Base-by-base conservation (phyloP, 345 rosid genomes). In the Cardamine occulta region DNA sequence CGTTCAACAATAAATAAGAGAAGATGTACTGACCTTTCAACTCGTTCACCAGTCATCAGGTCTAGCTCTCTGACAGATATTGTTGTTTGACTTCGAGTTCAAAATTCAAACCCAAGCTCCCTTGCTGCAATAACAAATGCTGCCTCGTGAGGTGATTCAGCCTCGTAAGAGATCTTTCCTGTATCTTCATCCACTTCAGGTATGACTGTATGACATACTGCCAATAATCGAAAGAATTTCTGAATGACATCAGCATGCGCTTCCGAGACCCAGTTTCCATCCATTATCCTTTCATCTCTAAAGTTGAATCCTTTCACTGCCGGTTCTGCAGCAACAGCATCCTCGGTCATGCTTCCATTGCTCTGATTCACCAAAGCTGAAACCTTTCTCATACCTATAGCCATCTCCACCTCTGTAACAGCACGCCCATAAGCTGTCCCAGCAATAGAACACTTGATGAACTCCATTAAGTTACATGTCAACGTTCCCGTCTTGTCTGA, bases 381-480 rank as follows among this genome's bases (percentile, higher is more conserved):
- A 49, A 82, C 90, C 47, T 84, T 84, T 81, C 75, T 88, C 74
- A 86, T 81, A 45, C 52, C 82, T 73, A 86, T 84, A 68, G 91
- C 87, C 78, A 77, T 85, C 78, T 91, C 97, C 69, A 89, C 96
- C 84, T 94, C 97, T 55, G 98, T 91, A 76, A 87, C 83, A 76
- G 87, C 86, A 59, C 81, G 84, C 13, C 98, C 98, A 84, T 88
- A 94, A 39, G 93, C 93, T 45, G 82, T 88, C 77, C 97, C 97
- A 24, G 95, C 97, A 17, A 94, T 79, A 47, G 98, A 87, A 77
- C 94, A 94, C 81, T 94, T 94, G 76, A 94, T 79, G 83, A 94
- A 94, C 91, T 94, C 98, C 98, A 94, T 94, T 37, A 97, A 89
- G 79, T 94, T 94, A 84, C 98, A 94, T 8, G 98, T 94, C 82